phyloP scores from a whole-genome alignment of 2,329 filamentous ascomycete genomes.

The Lachnellula cervina region DNA sequence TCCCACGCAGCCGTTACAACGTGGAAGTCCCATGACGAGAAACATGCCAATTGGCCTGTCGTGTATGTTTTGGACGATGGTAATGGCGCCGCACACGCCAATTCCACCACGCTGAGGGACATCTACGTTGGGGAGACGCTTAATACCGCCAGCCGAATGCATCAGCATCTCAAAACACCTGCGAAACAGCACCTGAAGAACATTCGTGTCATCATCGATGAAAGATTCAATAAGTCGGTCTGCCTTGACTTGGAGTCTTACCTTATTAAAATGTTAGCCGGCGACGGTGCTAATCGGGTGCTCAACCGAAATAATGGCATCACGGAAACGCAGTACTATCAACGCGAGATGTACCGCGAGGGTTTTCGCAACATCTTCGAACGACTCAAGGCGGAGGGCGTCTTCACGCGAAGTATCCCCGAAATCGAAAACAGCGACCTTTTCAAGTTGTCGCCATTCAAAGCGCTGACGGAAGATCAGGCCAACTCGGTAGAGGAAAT shows the following conservation, averaged over 20 bases:
- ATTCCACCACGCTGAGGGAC: constrained; percentile 8
- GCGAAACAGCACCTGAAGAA: constrained; percentile 14
- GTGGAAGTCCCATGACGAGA: constrained; percentile 10
- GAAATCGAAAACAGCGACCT: constrained; percentile 13
- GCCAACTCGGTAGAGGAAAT: constrained; percentile 11
- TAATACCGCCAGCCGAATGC: constrained; percentile 7
- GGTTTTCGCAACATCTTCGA: constrained; percentile 11
- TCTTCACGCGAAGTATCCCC: constrained; percentile 12
- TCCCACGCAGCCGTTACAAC: constrained; percentile 6
- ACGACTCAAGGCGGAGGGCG: constrained; percentile 10
- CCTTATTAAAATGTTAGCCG: constrained; percentile 14
- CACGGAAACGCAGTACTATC: constrained; percentile 11
- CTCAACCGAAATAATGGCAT: constrained; percentile 14
- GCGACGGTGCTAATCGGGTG: constrained; percentile 12
- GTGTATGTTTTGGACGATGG: constrained; percentile 11
- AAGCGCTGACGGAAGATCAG: constrained; percentile 13
- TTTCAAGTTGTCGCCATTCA: constrained; percentile 11
- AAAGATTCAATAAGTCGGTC: constrained; percentile 13
- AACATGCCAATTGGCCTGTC: constrained; percentile 11
- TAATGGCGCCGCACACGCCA: constrained; percentile 2
- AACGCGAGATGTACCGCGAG: constrained; percentile 12
- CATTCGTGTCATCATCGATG: constrained; percentile 12
- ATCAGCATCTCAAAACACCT: constrained; percentile 12
- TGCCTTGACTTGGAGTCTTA: constrained; percentile 15
- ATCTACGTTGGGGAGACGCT: constrained; percentile 13